These are phyloP conservation scores for Aurantiochytrium sp. DNA, from an alignment of 108 stramenopile species.

Conservation along the genomic window DNA sequence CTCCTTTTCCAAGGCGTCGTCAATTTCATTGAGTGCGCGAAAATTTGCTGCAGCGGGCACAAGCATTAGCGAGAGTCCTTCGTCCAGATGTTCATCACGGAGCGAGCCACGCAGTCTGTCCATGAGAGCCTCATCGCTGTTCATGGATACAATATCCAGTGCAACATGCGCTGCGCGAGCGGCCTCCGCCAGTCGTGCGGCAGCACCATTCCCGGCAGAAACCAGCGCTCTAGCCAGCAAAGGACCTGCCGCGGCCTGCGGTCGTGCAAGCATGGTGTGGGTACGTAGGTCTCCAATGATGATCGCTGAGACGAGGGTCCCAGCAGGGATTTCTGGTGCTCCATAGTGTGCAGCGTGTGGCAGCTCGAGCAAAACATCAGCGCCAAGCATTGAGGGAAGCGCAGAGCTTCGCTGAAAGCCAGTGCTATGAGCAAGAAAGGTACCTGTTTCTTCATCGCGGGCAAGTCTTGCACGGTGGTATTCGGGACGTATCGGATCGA, in stretches of 20 bases:
- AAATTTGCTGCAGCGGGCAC: not conserved
- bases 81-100: not conserved
- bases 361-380: not conserved
- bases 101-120: not conserved
- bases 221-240: not conserved
- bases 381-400: not conserved
- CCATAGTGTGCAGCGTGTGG: not conserved
- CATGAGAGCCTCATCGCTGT: not conserved
- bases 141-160: not conserved
- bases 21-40: too few relatives aligned
- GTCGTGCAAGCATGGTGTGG: not conserved
- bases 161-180: not conserved
- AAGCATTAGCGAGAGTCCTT: not conserved
- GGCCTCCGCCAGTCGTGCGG: not conserved
- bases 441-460: not conserved
- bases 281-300: not conserved
- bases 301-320: not conserved
- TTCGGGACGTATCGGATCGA: not conserved
- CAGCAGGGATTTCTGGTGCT: not conserved
- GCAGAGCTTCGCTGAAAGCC: constrained; percentile 13
- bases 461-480: not conserved
- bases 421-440: not conserved
- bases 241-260: not conserved
- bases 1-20: too few relatives aligned
- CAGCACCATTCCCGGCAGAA: not conserved